phyloP scores from a whole-genome alignment of 2,329 filamentous ascomycete species.

The Penicillium paneum region DNA sequence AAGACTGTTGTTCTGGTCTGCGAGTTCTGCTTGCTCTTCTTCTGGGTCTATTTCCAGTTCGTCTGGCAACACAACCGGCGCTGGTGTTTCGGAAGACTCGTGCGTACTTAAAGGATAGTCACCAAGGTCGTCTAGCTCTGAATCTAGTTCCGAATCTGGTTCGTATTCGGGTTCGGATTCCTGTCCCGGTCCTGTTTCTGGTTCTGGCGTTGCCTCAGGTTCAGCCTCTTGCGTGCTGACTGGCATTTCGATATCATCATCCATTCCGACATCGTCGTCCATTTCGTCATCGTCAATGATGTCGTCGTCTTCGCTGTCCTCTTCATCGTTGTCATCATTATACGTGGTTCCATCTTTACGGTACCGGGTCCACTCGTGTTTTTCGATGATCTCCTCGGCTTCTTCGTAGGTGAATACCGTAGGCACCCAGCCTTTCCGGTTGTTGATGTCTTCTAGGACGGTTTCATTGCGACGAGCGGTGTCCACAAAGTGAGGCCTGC shows the following conservation, averaged over 20 bases:
- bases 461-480: conserved; percentile 53
- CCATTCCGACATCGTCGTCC: background rate
- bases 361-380: conserved; percentile 11
- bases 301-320: conserved; percentile 25
- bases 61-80: conserved; percentile 3
- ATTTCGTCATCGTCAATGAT: conserved; percentile 10
- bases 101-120: background rate
- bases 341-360: conserved; percentile 1
- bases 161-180: background rate
- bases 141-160: background rate
- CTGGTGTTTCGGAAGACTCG: background rate
- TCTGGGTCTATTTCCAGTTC: conserved; percentile 32
- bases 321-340: conserved; percentile 36
- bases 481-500: conserved; percentile 52
- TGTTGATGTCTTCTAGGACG: conserved; percentile 45
- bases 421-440: conserved; percentile 28
- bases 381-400: conserved; percentile 15
- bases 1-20: conserved; percentile 47
- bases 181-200: background rate
- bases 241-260: conserved; percentile 6
- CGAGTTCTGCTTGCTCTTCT: conserved; percentile 45
- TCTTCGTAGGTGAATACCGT: conserved; percentile 37
- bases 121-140: background rate
- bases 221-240: background rate
- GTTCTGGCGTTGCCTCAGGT: background rate